Conservation (phyloP, 2,329 filamentous ascomycete species). For the Fusarium multiceps region DNA sequence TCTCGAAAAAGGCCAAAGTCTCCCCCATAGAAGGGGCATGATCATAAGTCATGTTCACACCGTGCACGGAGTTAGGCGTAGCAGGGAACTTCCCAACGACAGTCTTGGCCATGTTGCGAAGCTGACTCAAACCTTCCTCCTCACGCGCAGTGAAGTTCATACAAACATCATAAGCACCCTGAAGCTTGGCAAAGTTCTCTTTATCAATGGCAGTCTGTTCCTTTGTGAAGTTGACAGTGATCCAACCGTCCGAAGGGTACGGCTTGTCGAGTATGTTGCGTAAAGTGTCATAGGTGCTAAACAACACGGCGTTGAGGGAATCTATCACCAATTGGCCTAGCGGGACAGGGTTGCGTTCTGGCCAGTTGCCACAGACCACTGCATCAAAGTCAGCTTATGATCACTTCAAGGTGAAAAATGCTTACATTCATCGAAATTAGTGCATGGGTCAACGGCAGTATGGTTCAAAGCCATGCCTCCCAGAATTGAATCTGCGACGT, state of each 20-base stretch:
- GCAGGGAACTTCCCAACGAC: too few species aligned
- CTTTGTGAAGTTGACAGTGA: slow-evolving; percentile 29
- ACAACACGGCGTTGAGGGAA: too few species aligned
- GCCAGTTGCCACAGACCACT: slow-evolving; percentile 67
- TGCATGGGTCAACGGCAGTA: slow-evolving; percentile 72
- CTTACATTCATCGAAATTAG: slow-evolving; percentile 70
- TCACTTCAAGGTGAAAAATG: too few species aligned
- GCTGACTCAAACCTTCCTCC: slow-evolving; percentile 55
- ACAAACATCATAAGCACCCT: slow-evolving; percentile 72
- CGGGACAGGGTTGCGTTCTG: too few species aligned
- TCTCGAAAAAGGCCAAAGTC: too few species aligned
- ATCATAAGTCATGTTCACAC: too few species aligned
- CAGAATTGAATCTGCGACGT: background rate
- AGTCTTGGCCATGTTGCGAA: too few species aligned
- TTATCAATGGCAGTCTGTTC: slow-evolving; percentile 60
- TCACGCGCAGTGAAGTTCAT: slow-evolving; percentile 69
- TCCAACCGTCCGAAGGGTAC: slow-evolving; percentile 66
- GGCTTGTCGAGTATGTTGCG: slow-evolving; percentile 51
- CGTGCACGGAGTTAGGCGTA: too few species aligned
- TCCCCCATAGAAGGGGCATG: too few species aligned
- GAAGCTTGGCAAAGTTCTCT: slow-evolving; percentile 74
- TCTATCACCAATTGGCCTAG: too few species aligned
- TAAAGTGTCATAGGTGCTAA: too few species aligned
- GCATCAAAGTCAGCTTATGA: too few species aligned
- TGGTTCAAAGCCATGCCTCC: slow-evolving; percentile 56